These are phyloP conservation scores for Pisolithus microcarpus DNA, from an alignment of 768 basidiomycete genomes.

Conservation along the genomic window DNA sequence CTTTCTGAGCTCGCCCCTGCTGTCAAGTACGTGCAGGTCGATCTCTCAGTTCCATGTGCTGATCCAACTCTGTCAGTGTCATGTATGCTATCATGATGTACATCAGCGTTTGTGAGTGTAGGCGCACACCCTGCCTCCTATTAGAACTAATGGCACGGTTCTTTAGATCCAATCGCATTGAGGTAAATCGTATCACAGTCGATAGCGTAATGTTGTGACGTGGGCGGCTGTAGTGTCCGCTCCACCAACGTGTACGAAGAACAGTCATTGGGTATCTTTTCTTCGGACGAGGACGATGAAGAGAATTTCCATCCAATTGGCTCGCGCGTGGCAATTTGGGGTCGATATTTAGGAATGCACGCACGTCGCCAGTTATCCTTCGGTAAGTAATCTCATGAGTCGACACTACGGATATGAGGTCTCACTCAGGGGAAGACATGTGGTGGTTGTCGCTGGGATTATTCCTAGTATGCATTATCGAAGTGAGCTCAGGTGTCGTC, in stretches of 20 bases:
- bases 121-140: background rate
- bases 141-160: constrained; percentile 2
- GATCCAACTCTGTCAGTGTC: constrained; percentile 41
- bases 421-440: constrained; percentile 54
- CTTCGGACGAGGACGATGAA: too few relatives aligned
- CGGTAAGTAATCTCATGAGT: constrained; percentile 38
- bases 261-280: constrained; percentile 83
- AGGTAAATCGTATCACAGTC: constrained; percentile 37
- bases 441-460: constrained; percentile 89
- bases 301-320: too few relatives aligned
- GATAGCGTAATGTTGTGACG: background rate
- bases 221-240: constrained; percentile 53
- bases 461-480: constrained; percentile 88
- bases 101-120: constrained; percentile 64
- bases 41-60: background rate
- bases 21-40: constrained; percentile 55
- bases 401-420: background rate
- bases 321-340: too few relatives aligned
- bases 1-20: constrained; percentile 77
- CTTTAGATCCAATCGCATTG: constrained; percentile 69
- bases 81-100: constrained; percentile 94
- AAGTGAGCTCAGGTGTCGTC: constrained; percentile 42
- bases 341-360: too few relatives aligned
- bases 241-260: constrained; percentile 95
- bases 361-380: constrained; percentile 94